These are phyloP conservation scores for Exophiala alcalophila DNA, from an alignment of 2,329 filamentous ascomycete species.

Conservation along the genomic window DNA sequence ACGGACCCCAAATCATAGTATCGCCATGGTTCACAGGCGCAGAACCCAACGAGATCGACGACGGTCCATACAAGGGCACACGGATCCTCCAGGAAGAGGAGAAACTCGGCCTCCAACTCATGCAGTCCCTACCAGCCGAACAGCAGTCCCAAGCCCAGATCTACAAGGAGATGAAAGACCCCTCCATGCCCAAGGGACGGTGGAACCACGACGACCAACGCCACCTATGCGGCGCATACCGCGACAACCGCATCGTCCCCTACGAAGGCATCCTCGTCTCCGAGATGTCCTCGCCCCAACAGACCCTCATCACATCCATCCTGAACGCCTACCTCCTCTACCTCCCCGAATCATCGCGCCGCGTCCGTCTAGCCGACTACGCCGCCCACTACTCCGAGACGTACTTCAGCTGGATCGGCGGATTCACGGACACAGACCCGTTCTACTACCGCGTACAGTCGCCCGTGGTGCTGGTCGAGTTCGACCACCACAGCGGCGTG, in stretches of 20 bases:
- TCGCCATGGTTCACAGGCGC: slow-evolving; percentile 77
- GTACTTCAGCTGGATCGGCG: slow-evolving; percentile 77
- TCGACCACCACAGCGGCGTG: slow-evolving; percentile 77
- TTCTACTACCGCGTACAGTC: slow-evolving; percentile 79
- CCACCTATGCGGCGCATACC: slow-evolving; percentile 72
- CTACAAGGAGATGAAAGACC: slow-evolving; percentile 61
- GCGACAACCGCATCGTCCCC: slow-evolving; percentile 73
- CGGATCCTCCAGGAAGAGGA: slow-evolving; percentile 66
- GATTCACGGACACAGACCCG: slow-evolving; percentile 60
- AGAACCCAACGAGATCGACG: slow-evolving; percentile 72
- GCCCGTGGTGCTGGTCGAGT: slow-evolving; percentile 70
- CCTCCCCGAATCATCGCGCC: slow-evolving; percentile 56
- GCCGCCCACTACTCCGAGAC: slow-evolving; percentile 63
- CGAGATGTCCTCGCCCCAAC: slow-evolving; percentile 49
- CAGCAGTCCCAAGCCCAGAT: slow-evolving; percentile 53
- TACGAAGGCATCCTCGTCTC: slow-evolving; percentile 65
- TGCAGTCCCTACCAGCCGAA: slow-evolving; percentile 58
- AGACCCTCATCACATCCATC: slow-evolving; percentile 56
- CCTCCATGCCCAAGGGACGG: slow-evolving; percentile 60
- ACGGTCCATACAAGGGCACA: slow-evolving; percentile 60
- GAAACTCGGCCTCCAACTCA: slow-evolving; percentile 61
- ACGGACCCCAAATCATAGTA: slow-evolving; percentile 62
- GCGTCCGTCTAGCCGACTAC: slow-evolving; percentile 55
- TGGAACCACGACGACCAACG: slow-evolving; percentile 82
- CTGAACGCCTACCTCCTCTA: slow-evolving; percentile 66